Evolutionary conservation across 192 early-diverging fungal species (phyloP).

Genomic region (Linnemannia hyalina): DNA sequence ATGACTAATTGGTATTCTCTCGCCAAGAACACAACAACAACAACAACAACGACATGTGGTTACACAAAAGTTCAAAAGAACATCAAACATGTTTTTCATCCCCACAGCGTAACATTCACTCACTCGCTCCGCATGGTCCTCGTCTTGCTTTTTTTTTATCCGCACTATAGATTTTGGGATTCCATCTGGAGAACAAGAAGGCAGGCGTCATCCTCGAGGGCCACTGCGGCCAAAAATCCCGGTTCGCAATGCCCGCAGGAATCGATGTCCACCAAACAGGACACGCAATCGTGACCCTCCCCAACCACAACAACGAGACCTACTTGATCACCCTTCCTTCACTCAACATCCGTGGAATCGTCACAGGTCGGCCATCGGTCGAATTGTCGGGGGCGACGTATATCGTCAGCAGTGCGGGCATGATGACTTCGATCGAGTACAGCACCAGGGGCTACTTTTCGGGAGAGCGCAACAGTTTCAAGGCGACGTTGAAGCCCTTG

Average conservation of each 20-base stretch:
- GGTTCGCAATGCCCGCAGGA: conserved; percentile 82
- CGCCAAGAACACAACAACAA: neutral
- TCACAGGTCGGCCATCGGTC: conserved; percentile 59
- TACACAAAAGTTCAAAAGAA: neutral
- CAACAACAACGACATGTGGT: neutral
- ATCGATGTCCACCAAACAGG: conserved; percentile 79
- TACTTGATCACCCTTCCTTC: conserved; percentile 82
- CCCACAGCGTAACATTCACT: too few species aligned
- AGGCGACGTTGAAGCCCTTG: conserved; percentile 57
- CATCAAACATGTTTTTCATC: neutral
- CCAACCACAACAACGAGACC: conserved; percentile 66
- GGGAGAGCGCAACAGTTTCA: conserved; percentile 83
- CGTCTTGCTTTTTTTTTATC: neutral
- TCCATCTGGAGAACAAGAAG: conserved; percentile 48
- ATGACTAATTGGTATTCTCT: neutral
- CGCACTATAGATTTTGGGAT: conserved; percentile 35
- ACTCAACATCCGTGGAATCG: conserved; percentile 79
- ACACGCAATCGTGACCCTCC: conserved; percentile 73
- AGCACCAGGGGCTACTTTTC: conserved; percentile 81
- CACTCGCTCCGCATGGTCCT: too few species aligned
- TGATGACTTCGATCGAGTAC: conserved; percentile 72
- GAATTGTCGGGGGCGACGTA: conserved; percentile 37
- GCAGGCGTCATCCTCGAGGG: conserved; percentile 45
- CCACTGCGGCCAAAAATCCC: conserved; percentile 73
- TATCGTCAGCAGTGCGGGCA: conserved; percentile 32